phyloP scores from a whole-genome alignment of 805 yeast species.

The Lachancea nothofagi region DNA sequence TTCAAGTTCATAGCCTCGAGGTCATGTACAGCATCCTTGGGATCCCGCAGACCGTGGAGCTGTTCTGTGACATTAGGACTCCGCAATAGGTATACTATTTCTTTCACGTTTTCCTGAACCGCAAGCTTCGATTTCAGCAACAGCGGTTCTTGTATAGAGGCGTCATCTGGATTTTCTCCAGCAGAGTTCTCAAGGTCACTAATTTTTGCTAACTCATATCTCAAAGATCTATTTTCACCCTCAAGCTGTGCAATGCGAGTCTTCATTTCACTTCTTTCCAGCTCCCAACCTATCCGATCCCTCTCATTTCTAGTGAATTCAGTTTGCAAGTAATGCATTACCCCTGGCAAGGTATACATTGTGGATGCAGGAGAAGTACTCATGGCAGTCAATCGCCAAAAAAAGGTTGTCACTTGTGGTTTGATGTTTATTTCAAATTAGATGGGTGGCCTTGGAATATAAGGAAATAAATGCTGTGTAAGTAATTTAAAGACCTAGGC shows the following conservation, averaged over 20 bases:
- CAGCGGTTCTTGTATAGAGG: conserved; percentile 10
- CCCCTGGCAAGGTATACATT: conserved; percentile 40
- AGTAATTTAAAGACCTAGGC: no score
- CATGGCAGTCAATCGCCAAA: conserved; percentile 1
- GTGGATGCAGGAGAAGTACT: conserved; percentile 4
- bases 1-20: conserved; percentile 22
- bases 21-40: conserved; percentile 21
- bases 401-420: no score
- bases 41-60: conserved; percentile 21
- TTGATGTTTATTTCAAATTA: no score
- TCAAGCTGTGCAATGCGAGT: conserved; percentile 45
- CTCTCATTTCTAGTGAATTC: conserved; percentile 60
- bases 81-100: conserved; percentile 31
- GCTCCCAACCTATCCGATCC: conserved; percentile 54
- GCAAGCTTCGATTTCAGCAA: conserved; percentile 24
- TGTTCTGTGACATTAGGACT: conserved; percentile 26
- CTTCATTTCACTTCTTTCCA: conserved; percentile 57
- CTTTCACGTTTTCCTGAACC: conserved; percentile 33
- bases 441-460: no score
- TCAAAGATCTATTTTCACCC: conserved; percentile 44
- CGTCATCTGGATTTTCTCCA: background rate
- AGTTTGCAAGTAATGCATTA: conserved; percentile 56
- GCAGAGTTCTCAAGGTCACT: background rate
- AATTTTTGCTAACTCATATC: conserved; percentile 17
- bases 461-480: no score